Evolutionary conservation across 805 yeast genomes (phyloP).

Genomic region (Wickerhamiella occidentalis): DNA sequence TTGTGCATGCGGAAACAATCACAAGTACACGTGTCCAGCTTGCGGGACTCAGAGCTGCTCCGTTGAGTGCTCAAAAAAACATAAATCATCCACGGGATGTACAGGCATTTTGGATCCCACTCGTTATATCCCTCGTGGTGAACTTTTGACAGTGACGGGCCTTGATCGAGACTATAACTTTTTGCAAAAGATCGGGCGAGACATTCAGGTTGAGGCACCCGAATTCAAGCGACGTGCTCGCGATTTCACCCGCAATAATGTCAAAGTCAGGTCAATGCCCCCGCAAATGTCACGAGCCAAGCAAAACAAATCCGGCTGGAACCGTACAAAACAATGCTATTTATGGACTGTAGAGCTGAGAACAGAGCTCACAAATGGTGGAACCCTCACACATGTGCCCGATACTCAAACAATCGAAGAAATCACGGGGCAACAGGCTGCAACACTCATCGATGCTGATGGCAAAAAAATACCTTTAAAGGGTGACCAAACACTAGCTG

Average conservation of each 20-base stretch:
- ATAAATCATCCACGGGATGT: slow-evolving; percentile 52
- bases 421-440: slow-evolving; percentile 11
- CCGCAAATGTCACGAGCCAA: slow-evolving; percentile 59
- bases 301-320: slow-evolving; percentile 58
- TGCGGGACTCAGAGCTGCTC: slow-evolving; percentile 61
- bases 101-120: slow-evolving; percentile 55
- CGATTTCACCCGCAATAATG: slow-evolving; percentile 48
- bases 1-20: slow-evolving; percentile 22
- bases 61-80: slow-evolving; percentile 55
- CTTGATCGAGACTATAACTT: slow-evolving; percentile 80
- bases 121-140: slow-evolving; percentile 39
- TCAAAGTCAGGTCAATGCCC: slow-evolving; percentile 49
- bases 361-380: slow-evolving; percentile 37
- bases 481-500: slow-evolving; percentile 31
- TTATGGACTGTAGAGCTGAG: slow-evolving; percentile 65
- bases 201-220: slow-evolving; percentile 43
- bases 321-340: slow-evolving; percentile 45
- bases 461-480: slow-evolving; percentile 18
- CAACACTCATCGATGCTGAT: slow-evolving; percentile 17
- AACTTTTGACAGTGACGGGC: slow-evolving; percentile 33
- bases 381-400: slow-evolving; percentile 13
- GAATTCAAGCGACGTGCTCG: slow-evolving; percentile 33
- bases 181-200: slow-evolving; percentile 46
- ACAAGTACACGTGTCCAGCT: slow-evolving; percentile 72
- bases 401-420: slow-evolving; percentile 15